These are phyloP conservation scores for Trichoderma reesei DNA, from an alignment of 495 filamentous ascomycete genomes.

Conservation along the genomic window DNA sequence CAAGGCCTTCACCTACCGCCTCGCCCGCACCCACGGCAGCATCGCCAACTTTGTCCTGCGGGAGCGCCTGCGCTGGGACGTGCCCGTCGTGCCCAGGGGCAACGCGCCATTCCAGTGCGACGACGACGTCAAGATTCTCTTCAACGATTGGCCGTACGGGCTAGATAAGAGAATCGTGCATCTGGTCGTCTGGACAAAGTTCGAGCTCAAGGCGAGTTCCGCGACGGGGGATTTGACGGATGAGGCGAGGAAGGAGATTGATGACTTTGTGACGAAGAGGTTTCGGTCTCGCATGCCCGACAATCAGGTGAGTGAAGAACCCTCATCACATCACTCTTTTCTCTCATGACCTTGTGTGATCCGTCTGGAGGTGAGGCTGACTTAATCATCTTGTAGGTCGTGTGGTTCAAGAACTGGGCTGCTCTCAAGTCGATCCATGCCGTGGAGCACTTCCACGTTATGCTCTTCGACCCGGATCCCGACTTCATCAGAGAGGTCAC, in stretches of 20 bases:
- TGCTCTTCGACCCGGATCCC: constrained; percentile 66
- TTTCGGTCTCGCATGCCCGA: constrained; percentile 41
- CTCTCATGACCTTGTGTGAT: background rate
- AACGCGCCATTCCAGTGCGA: constrained; percentile 30
- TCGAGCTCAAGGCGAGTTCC: constrained; percentile 52
- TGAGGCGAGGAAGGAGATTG: constrained; percentile 51
- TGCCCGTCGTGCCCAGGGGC: constrained; percentile 26
- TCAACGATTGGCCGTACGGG: constrained; percentile 90
- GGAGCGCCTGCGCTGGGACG: constrained; percentile 54
- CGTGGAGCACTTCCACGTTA: constrained; percentile 94
- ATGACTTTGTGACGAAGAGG: constrained; percentile 52
- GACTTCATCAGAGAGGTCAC: constrained; percentile 64
- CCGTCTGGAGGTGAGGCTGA: background rate
- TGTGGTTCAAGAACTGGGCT: constrained; percentile 89
- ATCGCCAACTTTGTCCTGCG: constrained; percentile 65
- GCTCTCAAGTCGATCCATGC: constrained; percentile 69
- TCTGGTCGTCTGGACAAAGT: constrained; percentile 87
- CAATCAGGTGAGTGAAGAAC: constrained; percentile 31
- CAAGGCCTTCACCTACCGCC: constrained; percentile 49
- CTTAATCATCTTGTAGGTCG: constrained; percentile 38
- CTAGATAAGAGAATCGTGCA: constrained; percentile 67
- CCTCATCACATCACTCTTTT: too few species aligned
- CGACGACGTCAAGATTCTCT: constrained; percentile 64
- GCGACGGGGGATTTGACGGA: constrained; percentile 56
- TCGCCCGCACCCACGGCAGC: constrained; percentile 56